A percentile compares a stretch with the other conserved stretches of the same genome.
phyloP scores from a whole-genome alignment of 345 rosid genomes.

The Arabidopsis thaliana region TAIR10.1 NC_003074.8:20337001-20337500 shows the following conservation, averaged over 20 bases:
- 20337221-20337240: slow-evolving; percentile 83
- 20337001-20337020: slow-evolving; percentile 19
- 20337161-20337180: slow-evolving; percentile 15
- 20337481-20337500: slow-evolving; percentile 57
- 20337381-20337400: slow-evolving; percentile 48
- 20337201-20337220: neutral
- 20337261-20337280: slow-evolving; percentile 81
- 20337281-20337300: slow-evolving; percentile 89
- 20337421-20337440: slow-evolving; percentile 51
- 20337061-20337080: slow-evolving; percentile 52
- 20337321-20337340: neutral
- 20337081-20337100: slow-evolving; percentile 82
- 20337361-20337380: slow-evolving; percentile 8
- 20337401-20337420: slow-evolving; percentile 73
- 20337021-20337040: slow-evolving; percentile 19
- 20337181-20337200: slow-evolving; percentile 6
- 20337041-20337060: slow-evolving; percentile 31
- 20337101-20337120: slow-evolving; percentile 92
- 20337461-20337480: slow-evolving; percentile 79
- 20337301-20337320: slow-evolving; percentile 29
- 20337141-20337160: neutral
- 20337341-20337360: neutral
- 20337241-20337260: slow-evolving; percentile 79
- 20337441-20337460: slow-evolving; percentile 76
- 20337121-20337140: slow-evolving; percentile 90